These are phyloP conservation scores for Zalerion maritima DNA, from an alignment of 495 filamentous ascomycete genomes.

Conservation along the genomic window DNA sequence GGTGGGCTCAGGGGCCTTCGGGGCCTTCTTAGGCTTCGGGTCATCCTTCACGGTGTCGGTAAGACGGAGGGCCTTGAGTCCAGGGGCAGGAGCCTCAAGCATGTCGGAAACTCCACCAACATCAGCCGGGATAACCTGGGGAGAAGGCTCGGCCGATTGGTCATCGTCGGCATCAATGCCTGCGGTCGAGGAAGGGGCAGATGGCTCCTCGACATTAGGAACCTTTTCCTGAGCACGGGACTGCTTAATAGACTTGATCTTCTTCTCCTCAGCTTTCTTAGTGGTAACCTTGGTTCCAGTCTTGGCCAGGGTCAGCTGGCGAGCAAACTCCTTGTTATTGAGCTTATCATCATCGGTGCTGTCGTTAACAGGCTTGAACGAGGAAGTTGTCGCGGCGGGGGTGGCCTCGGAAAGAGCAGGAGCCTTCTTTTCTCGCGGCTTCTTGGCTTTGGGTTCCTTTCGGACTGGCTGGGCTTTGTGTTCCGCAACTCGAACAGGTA, in stretches of 20 bases:
- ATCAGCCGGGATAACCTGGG: conserved; percentile 36
- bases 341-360: conserved; percentile 43
- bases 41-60: conserved; percentile 48
- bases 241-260: conserved; percentile 44
- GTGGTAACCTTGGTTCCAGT: conserved; percentile 41
- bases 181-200: conserved; percentile 55
- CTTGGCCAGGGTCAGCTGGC: conserved; percentile 51
- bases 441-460: conserved; percentile 20
- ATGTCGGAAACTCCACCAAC: conserved; percentile 65
- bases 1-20: conserved; percentile 34
- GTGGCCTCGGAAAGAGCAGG: conserved; percentile 10
- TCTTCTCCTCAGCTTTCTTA: conserved; percentile 46
- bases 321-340: conserved; percentile 59
- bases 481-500: conserved; percentile 22
- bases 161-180: conserved; percentile 76
- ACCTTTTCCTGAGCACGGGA: conserved; percentile 30
- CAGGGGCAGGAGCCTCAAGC: conserved; percentile 57
- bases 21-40: conserved; percentile 48
- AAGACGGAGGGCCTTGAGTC: conserved; percentile 61
- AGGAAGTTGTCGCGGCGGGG: conserved; percentile 6
- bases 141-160: conserved; percentile 50
- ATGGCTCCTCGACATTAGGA: conserved; percentile 23
- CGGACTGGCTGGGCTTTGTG: conserved; percentile 19
- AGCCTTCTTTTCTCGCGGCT: conserved; percentile 16
- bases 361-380: conserved; percentile 11